Conservation (phyloP, 2,329 filamentous ascomycete genomes). For the Clonostachys chloroleuca region DNA sequence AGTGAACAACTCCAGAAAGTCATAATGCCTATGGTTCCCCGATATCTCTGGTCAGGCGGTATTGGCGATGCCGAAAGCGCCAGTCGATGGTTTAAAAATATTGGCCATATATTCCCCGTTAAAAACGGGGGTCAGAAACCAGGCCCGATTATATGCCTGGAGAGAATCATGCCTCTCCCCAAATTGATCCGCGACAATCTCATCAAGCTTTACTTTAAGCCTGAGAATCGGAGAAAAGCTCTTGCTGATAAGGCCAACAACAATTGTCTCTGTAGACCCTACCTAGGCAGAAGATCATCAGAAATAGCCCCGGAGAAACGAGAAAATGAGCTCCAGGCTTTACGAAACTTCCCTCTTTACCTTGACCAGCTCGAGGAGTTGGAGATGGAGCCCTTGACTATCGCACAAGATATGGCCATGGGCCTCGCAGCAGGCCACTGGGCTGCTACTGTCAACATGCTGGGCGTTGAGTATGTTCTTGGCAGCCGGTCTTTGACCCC, state of each 20-base stretch:
- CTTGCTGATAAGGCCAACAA: constrained; percentile 1
- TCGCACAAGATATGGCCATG: constrained; percentile 3
- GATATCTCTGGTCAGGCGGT: not conserved
- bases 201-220: constrained; percentile 2
- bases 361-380: constrained; percentile 1
- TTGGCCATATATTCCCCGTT: not conserved
- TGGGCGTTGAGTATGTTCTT: not conserved
- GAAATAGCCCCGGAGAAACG: not conserved
- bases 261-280: constrained; percentile 1
- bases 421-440: constrained; percentile 2
- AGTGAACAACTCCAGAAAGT: not conserved
- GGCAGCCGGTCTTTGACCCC: not conserved
- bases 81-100: not conserved
- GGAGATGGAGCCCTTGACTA: constrained; percentile 1
- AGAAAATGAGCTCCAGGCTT: not conserved
- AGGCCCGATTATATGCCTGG: not conserved
- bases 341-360: constrained; percentile 4
- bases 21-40: not conserved
- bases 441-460: constrained; percentile 1
- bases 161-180: constrained; percentile 3
- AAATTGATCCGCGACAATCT: constrained; percentile 1
- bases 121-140: constrained; percentile 2
- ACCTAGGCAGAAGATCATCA: not conserved
- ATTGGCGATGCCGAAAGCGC: not conserved
- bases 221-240: not conserved